Percentiles rank a stretch among this genome's conserved stretches.
These are phyloP conservation scores for Breynia disticha DNA, from an alignment of 441 rosid genomes.

Conservation along the genomic window DNA sequence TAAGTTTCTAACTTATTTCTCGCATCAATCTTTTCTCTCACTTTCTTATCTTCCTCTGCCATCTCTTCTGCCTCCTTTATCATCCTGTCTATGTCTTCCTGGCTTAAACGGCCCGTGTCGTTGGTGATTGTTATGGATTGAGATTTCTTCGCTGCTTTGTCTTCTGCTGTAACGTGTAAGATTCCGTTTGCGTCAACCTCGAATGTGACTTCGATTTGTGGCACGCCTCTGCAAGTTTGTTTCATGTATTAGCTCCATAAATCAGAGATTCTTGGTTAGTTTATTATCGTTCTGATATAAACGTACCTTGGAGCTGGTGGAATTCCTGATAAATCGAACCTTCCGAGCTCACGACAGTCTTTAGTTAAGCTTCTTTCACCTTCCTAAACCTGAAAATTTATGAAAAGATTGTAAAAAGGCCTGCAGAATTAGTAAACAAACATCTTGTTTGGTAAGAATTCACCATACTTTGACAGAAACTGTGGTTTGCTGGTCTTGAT, in stretches of 20 bases:
- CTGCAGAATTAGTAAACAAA: no score
- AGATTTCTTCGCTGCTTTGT: slow-evolving; percentile 40
- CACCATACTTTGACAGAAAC: slow-evolving; percentile 28
- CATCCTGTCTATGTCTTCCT: slow-evolving; percentile 50
- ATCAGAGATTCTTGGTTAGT: no score
- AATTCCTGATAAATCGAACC: slow-evolving; percentile 46
- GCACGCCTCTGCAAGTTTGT: slow-evolving; percentile 34
- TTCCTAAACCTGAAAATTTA: slow-evolving; percentile 32
- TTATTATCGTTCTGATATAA: not conserved
- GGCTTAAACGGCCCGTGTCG: slow-evolving; percentile 39
- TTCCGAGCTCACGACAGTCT: slow-evolving; percentile 47
- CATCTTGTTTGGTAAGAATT: no score
- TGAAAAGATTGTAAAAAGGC: no score
- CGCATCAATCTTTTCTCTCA: slow-evolving; percentile 40
- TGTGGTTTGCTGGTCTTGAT: slow-evolving; percentile 45
- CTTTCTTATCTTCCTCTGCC: slow-evolving; percentile 40
- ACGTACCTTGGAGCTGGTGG: slow-evolving; percentile 49
- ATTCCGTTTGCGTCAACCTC: slow-evolving; percentile 53
- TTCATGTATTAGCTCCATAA: no score
- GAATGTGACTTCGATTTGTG: slow-evolving; percentile 50
- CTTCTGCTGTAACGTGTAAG: slow-evolving; percentile 44
- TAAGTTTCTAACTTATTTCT: slow-evolving; percentile 47
- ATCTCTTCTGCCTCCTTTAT: slow-evolving; percentile 48
- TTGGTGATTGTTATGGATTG: slow-evolving; percentile 40
- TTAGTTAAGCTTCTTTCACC: slow-evolving; percentile 51